Conservation (phyloP, 495 filamentous ascomycete genomes). For the Lindgomyces ingoldianus region DNA sequence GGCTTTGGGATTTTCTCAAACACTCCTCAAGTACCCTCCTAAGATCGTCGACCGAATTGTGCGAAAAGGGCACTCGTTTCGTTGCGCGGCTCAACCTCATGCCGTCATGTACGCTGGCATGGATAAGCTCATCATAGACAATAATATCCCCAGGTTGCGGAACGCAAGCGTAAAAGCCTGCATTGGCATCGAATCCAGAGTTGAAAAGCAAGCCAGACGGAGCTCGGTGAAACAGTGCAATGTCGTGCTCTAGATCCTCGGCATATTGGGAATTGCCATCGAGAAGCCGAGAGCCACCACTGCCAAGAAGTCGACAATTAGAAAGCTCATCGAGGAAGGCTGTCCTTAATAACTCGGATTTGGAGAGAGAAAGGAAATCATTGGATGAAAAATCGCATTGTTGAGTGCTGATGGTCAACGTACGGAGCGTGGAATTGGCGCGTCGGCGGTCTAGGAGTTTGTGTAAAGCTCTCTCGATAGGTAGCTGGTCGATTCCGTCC, state of each 20-base stretch:
- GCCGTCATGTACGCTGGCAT: slow-evolving; percentile 77
- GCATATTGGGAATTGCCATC: slow-evolving; percentile 71
- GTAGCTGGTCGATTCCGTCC: not conserved
- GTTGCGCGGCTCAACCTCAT: slow-evolving; percentile 67
- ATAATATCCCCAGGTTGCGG: slow-evolving; percentile 71
- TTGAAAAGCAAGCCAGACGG: slow-evolving; percentile 69
- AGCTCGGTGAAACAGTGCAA: slow-evolving; percentile 69
- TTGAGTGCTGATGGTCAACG: slow-evolving; percentile 47
- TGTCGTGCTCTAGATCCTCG: slow-evolving; percentile 62
- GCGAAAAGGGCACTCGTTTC: slow-evolving; percentile 55
- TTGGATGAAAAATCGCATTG: slow-evolving; percentile 65
- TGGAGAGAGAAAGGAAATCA: slow-evolving; percentile 61
- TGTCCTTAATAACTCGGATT: slow-evolving; percentile 45
- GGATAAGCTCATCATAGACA: slow-evolving; percentile 72
- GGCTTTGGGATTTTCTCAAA: slow-evolving; percentile 41
- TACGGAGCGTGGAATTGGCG: slow-evolving; percentile 51
- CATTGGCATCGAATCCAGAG: slow-evolving; percentile 77
- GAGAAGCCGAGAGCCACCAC: slow-evolving; percentile 61
- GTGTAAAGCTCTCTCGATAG: slow-evolving; percentile 42
- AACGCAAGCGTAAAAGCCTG: slow-evolving; percentile 64
- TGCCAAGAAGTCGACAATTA: slow-evolving; percentile 49
- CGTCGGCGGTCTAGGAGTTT: slow-evolving; percentile 48
- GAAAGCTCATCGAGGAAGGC: slow-evolving; percentile 50
- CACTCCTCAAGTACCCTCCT: slow-evolving; percentile 46
- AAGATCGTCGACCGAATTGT: slow-evolving; percentile 59